phyloP scores from a whole-genome alignment of 306 rosid genomes.

The Arachis stenosperma region DNA sequence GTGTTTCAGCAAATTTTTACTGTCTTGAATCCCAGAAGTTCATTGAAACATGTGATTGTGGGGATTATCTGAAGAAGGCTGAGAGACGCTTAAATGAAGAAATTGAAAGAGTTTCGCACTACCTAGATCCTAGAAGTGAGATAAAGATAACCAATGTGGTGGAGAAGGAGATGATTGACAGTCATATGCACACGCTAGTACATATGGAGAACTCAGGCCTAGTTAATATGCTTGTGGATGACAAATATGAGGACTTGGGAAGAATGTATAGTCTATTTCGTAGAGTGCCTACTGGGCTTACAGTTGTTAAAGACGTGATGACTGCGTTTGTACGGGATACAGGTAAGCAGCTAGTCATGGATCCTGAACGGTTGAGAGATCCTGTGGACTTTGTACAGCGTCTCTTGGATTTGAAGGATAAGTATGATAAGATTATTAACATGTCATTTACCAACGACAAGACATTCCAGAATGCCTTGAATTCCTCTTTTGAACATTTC shows the following conservation, averaged over 20 bases:
- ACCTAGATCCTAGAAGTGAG: slow-evolving; percentile 57
- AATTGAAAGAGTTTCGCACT: slow-evolving; percentile 56
- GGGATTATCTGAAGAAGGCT: slow-evolving; percentile 59
- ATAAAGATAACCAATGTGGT: slow-evolving; percentile 52
- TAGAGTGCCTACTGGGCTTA: slow-evolving; percentile 53
- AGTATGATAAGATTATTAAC: slow-evolving; percentile 51
- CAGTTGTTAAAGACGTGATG: slow-evolving; percentile 56
- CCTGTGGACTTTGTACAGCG: slow-evolving; percentile 64
- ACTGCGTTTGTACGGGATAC: slow-evolving; percentile 51
- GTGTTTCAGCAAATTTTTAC: slow-evolving; percentile 55
- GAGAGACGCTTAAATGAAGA: slow-evolving; percentile 60
- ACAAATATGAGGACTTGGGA: slow-evolving; percentile 59
- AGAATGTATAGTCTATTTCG: slow-evolving; percentile 58
- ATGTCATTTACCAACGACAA: slow-evolving; percentile 55
- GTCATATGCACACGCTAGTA: slow-evolving; percentile 52
- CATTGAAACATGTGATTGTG: slow-evolving; percentile 61
- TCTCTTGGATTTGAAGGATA: slow-evolving; percentile 59
- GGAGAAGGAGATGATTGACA: slow-evolving; percentile 60
- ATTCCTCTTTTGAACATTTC: slow-evolving; percentile 63
- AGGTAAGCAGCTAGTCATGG: slow-evolving; percentile 55
- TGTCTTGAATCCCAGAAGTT: slow-evolving; percentile 57
- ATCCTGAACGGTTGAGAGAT: slow-evolving; percentile 60
- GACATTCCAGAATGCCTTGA: slow-evolving; percentile 62
- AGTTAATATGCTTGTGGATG: slow-evolving; percentile 56
- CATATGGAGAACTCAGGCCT: slow-evolving; percentile 65